Evolutionary conservation across 2,329 filamentous ascomycete species (phyloP).

Genomic region (Xylaria sp.): DNA sequence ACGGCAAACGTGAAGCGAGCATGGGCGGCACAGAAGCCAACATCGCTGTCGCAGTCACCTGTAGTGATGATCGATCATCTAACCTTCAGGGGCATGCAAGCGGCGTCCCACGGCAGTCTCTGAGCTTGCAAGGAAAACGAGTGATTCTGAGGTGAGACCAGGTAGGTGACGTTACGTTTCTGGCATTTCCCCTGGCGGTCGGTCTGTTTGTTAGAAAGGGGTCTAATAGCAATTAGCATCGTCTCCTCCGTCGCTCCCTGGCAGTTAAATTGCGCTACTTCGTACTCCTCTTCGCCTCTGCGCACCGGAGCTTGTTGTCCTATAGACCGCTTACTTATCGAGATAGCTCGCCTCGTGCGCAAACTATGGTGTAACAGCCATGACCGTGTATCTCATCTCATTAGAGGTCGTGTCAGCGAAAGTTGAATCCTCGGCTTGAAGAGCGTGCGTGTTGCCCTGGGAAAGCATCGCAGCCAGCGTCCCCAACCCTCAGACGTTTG

Average conservation of each 20-base stretch:
- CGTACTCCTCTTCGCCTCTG: neutral
- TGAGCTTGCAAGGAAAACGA: neutral
- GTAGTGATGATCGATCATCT: too few relatives aligned
- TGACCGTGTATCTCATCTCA: neutral
- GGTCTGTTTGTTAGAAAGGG: neutral
- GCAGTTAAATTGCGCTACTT: neutral
- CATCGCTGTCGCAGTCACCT: too few relatives aligned
- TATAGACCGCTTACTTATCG: neutral
- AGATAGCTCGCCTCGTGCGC: neutral
- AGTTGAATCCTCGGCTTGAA: neutral
- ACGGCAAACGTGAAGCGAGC: too few relatives aligned
- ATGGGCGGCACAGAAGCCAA: too few relatives aligned
- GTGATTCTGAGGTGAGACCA: neutral
- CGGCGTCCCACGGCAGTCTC: neutral
- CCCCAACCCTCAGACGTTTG: neutral
- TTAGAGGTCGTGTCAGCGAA: neutral
- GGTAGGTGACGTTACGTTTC: neutral
- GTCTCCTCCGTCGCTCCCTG: neutral
- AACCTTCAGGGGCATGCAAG: too few relatives aligned
- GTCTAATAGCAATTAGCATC: neutral
- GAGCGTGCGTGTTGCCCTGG: neutral
- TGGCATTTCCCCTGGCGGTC: neutral
- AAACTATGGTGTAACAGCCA: neutral
- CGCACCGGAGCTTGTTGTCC: neutral
- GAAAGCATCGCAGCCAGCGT: neutral